Conservation (phyloP, 331 rosid species). For the Malus hybrid region DNA sequence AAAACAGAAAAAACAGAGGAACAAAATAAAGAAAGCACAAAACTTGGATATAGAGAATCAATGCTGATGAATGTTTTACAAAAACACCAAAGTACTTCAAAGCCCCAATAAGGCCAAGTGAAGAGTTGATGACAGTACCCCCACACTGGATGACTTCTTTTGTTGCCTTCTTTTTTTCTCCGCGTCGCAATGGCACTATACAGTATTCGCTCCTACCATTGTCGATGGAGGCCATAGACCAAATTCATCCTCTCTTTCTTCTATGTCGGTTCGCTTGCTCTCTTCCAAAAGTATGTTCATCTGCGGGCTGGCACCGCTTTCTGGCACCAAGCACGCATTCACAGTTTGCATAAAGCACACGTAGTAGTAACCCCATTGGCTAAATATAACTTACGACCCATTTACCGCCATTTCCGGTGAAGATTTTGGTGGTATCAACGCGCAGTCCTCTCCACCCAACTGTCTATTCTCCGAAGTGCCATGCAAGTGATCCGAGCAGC, state of each 20-base stretch:
- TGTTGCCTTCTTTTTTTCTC: constrained; percentile 16
- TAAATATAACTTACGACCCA: constrained; percentile 45
- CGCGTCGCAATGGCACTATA: constrained; percentile 40
- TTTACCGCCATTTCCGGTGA: constrained; percentile 92
- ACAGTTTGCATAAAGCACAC: constrained; percentile 20
- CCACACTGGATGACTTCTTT: constrained; percentile 19
- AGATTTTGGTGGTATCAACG: constrained; percentile 68
- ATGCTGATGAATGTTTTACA: constrained; percentile 43
- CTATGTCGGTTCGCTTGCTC: constrained; percentile 16
- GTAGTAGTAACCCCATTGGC: constrained; percentile 1
- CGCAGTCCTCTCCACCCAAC: constrained; percentile 63
- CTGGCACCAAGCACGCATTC: constrained; percentile 32
- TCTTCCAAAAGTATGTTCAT: constrained; percentile 18
- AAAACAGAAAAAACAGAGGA: constrained; percentile 13
- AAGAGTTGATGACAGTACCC: constrained; percentile 13
- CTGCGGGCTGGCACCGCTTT: constrained; percentile 23
- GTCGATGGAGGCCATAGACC: constrained; percentile 25
- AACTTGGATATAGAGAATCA: constrained; percentile 26
- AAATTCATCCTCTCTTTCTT: constrained; percentile 22
- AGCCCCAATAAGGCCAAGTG: constrained; percentile 29
- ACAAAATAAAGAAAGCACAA: constrained; percentile 2
- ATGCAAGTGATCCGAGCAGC: constrained; percentile 51
- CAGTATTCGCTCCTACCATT: constrained; percentile 37
- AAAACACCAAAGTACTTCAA: constrained; percentile 29
- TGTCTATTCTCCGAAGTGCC: constrained; percentile 46